phyloP scores from a whole-genome alignment of 805 yeast genomes.

The Saturnispora halmiae region DNA sequence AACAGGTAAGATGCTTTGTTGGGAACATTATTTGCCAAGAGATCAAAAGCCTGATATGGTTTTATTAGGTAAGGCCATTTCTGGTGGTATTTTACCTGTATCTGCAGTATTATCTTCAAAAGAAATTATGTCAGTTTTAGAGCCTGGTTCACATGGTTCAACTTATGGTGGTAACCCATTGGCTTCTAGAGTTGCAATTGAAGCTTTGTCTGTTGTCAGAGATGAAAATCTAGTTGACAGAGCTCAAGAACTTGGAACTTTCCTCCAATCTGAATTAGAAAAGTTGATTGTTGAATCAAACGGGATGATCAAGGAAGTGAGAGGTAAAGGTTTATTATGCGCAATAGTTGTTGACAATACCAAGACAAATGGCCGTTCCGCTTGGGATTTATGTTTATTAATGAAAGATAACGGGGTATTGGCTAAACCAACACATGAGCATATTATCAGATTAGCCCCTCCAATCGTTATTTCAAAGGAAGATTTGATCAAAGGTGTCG shows the following conservation, averaged over 20 bases:
- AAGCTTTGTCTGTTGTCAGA: conserved; percentile 81
- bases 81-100: conserved; percentile 92
- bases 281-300: conserved; percentile 31
- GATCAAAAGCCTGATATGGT: conserved; percentile 82
- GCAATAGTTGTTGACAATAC: conserved; percentile 86
- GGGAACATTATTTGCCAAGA: conserved; percentile 58
- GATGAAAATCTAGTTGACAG: conserved; percentile 82
- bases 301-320: conserved; percentile 50
- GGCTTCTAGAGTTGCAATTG: conserved; percentile 86
- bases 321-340: conserved; percentile 80
- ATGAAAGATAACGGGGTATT: conserved; percentile 84
- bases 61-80: conserved; percentile 85
- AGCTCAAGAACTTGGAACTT: conserved; percentile 60
- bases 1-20: conserved; percentile 89
- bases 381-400: conserved; percentile 90
- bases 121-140: conserved; percentile 80
- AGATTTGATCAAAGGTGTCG: conserved; percentile 76
- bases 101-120: conserved; percentile 85
- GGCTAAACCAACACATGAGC: conserved; percentile 91
- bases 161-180: conserved; percentile 97
- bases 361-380: conserved; percentile 80
- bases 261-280: conserved; percentile 52
- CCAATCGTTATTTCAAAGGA: conserved; percentile 86
- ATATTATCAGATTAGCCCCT: conserved; percentile 92
- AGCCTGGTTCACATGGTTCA: conserved; percentile 96